These are phyloP conservation scores for Penicillium brevicompactum DNA, from an alignment of 2,329 filamentous ascomycete species.

Conservation along the genomic window DNA sequence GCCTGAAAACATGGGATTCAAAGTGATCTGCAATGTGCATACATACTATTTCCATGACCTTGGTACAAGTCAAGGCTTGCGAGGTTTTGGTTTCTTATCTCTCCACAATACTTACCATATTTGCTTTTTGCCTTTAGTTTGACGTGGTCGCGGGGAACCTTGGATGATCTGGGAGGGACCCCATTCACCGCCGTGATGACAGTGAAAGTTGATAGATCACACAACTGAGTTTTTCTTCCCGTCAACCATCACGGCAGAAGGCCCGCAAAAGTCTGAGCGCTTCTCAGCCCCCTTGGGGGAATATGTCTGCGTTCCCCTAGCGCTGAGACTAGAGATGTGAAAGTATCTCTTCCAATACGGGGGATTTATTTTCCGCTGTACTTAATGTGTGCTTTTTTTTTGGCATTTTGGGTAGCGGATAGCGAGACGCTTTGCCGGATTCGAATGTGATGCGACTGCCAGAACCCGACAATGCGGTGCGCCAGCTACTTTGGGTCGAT, in stretches of 20 bases:
- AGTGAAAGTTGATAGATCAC: conserved; percentile 10
- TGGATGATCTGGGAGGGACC: not conserved
- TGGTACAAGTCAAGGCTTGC: not conserved
- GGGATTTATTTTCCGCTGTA: conserved; percentile 5
- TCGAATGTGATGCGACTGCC: conserved; percentile 14
- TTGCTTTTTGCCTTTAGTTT: not conserved
- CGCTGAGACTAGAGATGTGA: not conserved
- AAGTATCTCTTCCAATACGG: conserved; percentile 3
- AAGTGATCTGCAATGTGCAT: conserved; percentile 16
- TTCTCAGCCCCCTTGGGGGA: not conserved
- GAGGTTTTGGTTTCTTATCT: not conserved
- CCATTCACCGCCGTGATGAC: not conserved
- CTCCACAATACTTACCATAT: not conserved
- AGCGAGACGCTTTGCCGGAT: conserved; percentile 9
- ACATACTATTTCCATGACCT: not conserved
- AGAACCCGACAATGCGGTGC: conserved; percentile 31
- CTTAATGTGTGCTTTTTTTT: not conserved
- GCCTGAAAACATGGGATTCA: conserved; percentile 13
- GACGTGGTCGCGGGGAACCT: not conserved
- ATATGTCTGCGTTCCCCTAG: conserved; percentile 1
- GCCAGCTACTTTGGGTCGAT: conserved; percentile 22
- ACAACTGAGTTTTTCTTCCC: not conserved
- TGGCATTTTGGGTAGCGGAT: not conserved
- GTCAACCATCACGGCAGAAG: conserved; percentile 1
- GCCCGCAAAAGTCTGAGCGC: not conserved